Evolutionary conservation across 352 stramenopile genomes (phyloP), one percentile per base, ranked within the genome.

Genomic region (Phytophthora tentaculata): DNA sequence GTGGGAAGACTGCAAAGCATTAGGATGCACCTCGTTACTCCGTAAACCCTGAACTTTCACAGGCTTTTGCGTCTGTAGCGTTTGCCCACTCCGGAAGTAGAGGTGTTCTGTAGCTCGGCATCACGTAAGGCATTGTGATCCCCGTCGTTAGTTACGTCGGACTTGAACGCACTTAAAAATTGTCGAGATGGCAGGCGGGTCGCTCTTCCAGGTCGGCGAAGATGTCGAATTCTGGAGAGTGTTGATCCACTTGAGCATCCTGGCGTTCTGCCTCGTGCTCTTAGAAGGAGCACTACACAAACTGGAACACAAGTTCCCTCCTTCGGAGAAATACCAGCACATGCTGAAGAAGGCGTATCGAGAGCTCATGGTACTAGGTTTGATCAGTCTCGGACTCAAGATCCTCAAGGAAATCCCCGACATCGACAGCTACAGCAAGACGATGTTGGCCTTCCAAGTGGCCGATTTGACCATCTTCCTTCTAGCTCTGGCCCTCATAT

Each of bases 341-440:
- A 91, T 91, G 73, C 64, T 90, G 28, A 83, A 76, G 61, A 91
- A 91, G 68, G 68, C 67, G 1, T 90, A 80, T 49, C 70, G 74
- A 68, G 81, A 90, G 47, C 70, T 90, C 22, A 88, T 88, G 80
- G 69, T 88, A 0, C 70, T 88, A 2, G 81, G 81, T 0, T 48
- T 90, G n/a, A 81, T 88, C 58, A 80, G 80, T 45, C 64, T 90
- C 35, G 51, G 66, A 0, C 57, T 90, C 55, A 89, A 90, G 63
- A 64, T 86, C 16, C 61, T 75, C 48, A 83, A 86, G 35, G 77
- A 87, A 45, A 52, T 66, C 23, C 56, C 64, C 7, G 60, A 70
- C 22, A 67, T 80, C n/a, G 53, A 86, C 52, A 62, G 64, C 32
- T 67, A 77, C 35, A 74, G 73, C 59, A 62, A 71, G 22, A 70